phyloP scores from a whole-genome alignment of 768 basidiomycete species.

The Suillus sp. region DNA sequence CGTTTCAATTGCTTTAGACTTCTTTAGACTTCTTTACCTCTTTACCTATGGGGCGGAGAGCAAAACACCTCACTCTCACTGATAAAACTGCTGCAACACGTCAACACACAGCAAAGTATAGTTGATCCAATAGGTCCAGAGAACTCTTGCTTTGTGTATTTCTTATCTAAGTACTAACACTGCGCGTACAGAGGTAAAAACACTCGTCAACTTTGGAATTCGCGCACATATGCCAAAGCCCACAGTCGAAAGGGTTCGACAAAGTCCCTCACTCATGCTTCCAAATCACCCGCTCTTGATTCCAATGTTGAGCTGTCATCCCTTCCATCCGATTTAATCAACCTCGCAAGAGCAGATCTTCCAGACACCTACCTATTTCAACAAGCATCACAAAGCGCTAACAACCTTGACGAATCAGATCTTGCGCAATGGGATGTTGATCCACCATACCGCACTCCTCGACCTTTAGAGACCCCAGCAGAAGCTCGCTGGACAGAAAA shows the following conservation, averaged over 20 bases:
- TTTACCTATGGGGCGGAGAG: not conserved
- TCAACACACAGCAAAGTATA: not conserved
- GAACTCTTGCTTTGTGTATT: not conserved
- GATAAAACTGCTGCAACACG: not conserved
- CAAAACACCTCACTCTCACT: not conserved
- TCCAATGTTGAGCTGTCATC: not conserved
- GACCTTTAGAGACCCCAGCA: not conserved
- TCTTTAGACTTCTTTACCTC: slow-evolving; percentile 1
- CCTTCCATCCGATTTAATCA: not conserved
- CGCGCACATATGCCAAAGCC: not conserved
- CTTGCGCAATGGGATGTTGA: slow-evolving; percentile 2
- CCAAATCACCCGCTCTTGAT: not conserved
- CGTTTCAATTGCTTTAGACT: not conserved
- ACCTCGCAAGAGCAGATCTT: slow-evolving; percentile 4
- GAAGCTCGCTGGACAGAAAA: slow-evolving; percentile 3
- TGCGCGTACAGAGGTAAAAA: not conserved
- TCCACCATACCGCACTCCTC: slow-evolving; percentile 12
- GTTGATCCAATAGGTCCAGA: not conserved
- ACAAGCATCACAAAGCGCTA: slow-evolving; percentile 7
- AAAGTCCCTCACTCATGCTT: not conserved
- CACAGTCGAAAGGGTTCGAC: not conserved
- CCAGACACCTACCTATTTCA: slow-evolving; percentile 11
- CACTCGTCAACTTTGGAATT: not conserved
- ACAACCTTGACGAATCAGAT: slow-evolving; percentile 10
- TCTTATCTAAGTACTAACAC: slow-evolving; percentile 1